These are phyloP conservation scores for Obelidium mucronatum DNA, from an alignment of 192 early-diverging fungal genomes.

Conservation along the genomic window DNA sequence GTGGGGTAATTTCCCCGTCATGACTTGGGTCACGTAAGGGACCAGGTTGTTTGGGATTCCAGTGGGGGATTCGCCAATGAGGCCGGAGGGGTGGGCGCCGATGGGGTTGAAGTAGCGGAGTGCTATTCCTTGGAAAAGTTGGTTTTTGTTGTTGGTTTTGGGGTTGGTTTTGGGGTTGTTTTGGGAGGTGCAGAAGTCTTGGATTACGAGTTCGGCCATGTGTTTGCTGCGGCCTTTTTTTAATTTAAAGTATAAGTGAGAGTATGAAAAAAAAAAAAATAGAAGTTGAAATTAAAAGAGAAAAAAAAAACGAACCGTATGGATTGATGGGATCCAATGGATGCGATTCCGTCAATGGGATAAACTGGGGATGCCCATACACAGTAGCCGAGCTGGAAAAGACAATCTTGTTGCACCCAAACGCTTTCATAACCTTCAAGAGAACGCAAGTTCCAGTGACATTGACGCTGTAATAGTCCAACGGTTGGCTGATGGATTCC, in stretches of 20 bases:
- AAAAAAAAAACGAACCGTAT: constrained; percentile 64
- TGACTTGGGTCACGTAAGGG: constrained; percentile 83
- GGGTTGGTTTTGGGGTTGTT: no score
- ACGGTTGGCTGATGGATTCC: constrained; percentile 76
- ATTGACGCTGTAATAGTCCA: constrained; percentile 88
- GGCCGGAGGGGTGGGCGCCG: constrained; percentile 82
- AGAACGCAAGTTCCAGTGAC: constrained; percentile 80
- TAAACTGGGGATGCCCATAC: no score
- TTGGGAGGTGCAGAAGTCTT: constrained; percentile 43
- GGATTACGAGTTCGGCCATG: constrained; percentile 80
- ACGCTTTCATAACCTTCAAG: constrained; percentile 75
- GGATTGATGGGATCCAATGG: constrained; percentile 33
- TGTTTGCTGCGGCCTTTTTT: constrained; percentile 69
- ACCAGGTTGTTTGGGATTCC: constrained; percentile 86
- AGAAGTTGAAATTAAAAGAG: no score
- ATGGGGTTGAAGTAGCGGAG: no score
- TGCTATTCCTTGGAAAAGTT: not conserved
- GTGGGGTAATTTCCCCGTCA: constrained; percentile 71
- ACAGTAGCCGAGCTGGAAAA: no score
- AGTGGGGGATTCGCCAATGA: constrained; percentile 82
- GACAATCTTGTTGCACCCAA: constrained; percentile 78
- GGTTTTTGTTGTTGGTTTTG: no score
- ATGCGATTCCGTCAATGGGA: no score
- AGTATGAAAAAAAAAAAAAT: no score
- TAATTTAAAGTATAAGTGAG: no score